These are phyloP conservation scores for Tolypocladium sp. DNA, from an alignment of 2,329 filamentous ascomycete genomes.

Conservation along the genomic window DNA sequence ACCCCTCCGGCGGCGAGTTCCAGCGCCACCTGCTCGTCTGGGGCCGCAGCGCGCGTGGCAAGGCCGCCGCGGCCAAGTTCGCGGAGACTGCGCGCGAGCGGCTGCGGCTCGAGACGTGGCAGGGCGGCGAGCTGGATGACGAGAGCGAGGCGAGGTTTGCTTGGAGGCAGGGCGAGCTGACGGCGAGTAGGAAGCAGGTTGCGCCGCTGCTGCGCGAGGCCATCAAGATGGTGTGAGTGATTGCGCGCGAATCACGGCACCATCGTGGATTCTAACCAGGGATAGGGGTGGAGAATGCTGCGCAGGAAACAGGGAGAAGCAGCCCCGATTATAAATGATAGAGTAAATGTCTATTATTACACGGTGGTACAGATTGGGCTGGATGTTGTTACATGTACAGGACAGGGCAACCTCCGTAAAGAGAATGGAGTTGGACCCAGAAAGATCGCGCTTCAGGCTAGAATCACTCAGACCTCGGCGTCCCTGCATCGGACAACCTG, in stretches of 20 bases:
- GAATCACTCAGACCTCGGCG: not conserved
- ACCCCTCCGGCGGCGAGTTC: slow-evolving; percentile 42
- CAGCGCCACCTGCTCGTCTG: slow-evolving; percentile 60
- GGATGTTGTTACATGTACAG: not conserved
- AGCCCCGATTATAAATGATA: not conserved
- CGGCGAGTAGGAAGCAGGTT: slow-evolving; percentile 59
- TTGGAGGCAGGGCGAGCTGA: slow-evolving; percentile 58
- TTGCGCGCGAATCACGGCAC: slow-evolving; percentile 1
- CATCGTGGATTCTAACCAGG: not conserved
- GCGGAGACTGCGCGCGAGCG: slow-evolving; percentile 29
- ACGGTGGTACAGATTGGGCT: not conserved
- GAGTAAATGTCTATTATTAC: not conserved
- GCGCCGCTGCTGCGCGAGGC: slow-evolving; percentile 55
- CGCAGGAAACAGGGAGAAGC: not conserved
- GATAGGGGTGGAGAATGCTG: not conserved
- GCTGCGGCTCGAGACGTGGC: slow-evolving; percentile 49
- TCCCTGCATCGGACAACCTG: slow-evolving; percentile 1
- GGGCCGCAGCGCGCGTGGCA: slow-evolving; percentile 42
- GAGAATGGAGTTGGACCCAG: not conserved
- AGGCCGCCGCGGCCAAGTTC: slow-evolving; percentile 46
- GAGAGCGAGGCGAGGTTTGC: slow-evolving; percentile 38
- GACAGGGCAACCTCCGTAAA: not conserved
- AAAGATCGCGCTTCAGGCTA: not conserved
- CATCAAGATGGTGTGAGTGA: slow-evolving; percentile 24
- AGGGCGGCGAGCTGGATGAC: slow-evolving; percentile 33